phyloP scores from a whole-genome alignment of 768 basidiomycete species.

The Mycena indigotica region DNA sequence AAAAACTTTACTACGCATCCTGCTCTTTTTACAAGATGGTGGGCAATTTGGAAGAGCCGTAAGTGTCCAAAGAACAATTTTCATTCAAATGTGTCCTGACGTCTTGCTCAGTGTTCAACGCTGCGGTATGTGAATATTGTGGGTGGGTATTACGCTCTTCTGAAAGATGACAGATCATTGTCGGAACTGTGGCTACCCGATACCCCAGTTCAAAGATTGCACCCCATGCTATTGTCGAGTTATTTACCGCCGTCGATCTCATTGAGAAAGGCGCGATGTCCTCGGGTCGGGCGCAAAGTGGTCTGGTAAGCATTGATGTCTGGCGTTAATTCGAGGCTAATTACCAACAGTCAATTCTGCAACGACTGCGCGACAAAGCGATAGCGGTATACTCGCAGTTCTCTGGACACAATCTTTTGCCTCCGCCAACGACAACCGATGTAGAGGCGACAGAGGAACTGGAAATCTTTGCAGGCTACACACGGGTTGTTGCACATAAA shows the following conservation, averaged over 20 bases:
- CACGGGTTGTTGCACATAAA: slow-evolving; percentile 19
- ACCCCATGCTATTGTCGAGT: slow-evolving; percentile 44
- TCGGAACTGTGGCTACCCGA: slow-evolving; percentile 42
- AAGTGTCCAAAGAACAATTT: slow-evolving; percentile 19
- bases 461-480: slow-evolving; percentile 22
- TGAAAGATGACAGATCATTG: slow-evolving; percentile 37
- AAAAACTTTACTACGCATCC: slow-evolving; percentile 23
- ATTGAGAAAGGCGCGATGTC: slow-evolving; percentile 41
- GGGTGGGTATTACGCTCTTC: no score
- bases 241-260: slow-evolving; percentile 45
- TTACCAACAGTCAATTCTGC: slow-evolving; percentile 17
- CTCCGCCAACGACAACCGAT: slow-evolving; percentile 2
- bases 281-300: slow-evolving; percentile 43
- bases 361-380: slow-evolving; percentile 21
- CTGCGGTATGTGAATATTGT: slow-evolving; percentile 8
- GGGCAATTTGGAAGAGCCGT: slow-evolving; percentile 42
- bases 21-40: slow-evolving; percentile 29
- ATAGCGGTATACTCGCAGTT: slow-evolving; percentile 16
- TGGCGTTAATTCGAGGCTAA: no score
- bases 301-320: slow-evolving; percentile 39
- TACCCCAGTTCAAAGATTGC: slow-evolving; percentile 45
- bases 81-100: background rate
- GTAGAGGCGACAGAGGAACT: slow-evolving; percentile 8
- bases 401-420: slow-evolving; percentile 12
- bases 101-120: slow-evolving; percentile 14